A percentile compares a stretch with the other conserved stretches of the same genome.
Evolutionary conservation across 2,329 filamentous ascomycete genomes (phyloP).

Genomic region (Parasarocladium wereldwijsianum): DNA sequence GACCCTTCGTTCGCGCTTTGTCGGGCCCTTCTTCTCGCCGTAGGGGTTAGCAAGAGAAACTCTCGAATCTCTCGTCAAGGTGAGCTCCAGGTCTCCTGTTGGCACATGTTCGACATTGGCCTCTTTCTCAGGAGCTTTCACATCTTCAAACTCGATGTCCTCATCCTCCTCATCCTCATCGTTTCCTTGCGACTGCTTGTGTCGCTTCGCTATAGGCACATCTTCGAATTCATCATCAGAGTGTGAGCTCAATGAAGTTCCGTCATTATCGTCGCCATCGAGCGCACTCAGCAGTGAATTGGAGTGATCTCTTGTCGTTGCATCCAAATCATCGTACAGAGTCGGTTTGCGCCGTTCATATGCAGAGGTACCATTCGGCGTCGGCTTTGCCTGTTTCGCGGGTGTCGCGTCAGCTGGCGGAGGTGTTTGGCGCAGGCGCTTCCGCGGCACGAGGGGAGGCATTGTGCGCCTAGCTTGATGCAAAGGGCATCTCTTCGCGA

Average conservation of each 20-base stretch:
- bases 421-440: conserved; percentile 41
- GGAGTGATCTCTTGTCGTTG: conserved; percentile 26
- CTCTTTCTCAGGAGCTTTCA: conserved; percentile 46
- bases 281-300: conserved; percentile 28
- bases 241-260: conserved; percentile 35
- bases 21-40: conserved; percentile 65
- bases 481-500: conserved; percentile 6
- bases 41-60: conserved; percentile 47
- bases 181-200: conserved; percentile 17
- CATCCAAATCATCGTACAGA: conserved; percentile 47
- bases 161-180: conserved; percentile 21
- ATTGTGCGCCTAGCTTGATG: conserved; percentile 24
- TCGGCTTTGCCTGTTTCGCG: conserved; percentile 13
- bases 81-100: conserved; percentile 60
- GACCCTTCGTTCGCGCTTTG: conserved; percentile 70
- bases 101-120: conserved; percentile 30
- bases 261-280: conserved; percentile 24
- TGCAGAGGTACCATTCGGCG: conserved; percentile 8
- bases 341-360: conserved; percentile 32
- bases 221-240: conserved; percentile 42
- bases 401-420: conserved; percentile 12
- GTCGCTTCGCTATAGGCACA: conserved; percentile 24
- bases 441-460: conserved; percentile 55
- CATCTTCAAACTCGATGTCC: conserved; percentile 44
- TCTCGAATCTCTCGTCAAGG: conserved; percentile 42